These are phyloP conservation scores for Acephala macrosclerotiorum DNA, from an alignment of 2,329 filamentous ascomycete species.

Conservation along the genomic window DNA sequence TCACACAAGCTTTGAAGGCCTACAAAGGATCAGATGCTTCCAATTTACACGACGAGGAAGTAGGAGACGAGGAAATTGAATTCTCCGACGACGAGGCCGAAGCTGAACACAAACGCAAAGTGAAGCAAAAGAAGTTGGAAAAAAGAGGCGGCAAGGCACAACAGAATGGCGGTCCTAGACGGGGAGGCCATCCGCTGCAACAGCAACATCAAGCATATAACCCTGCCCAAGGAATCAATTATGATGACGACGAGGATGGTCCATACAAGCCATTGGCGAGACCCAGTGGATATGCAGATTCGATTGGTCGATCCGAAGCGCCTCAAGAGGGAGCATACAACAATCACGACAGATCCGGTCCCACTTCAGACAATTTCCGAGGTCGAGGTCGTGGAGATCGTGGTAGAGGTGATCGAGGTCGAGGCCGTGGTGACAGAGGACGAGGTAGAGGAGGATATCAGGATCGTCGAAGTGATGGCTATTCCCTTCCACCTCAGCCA, in stretches of 20 bases:
- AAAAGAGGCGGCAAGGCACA: slow-evolving; percentile 60
- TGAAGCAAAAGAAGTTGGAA: slow-evolving; percentile 72
- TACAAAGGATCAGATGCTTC: slow-evolving; percentile 92
- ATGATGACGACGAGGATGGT: slow-evolving; percentile 74
- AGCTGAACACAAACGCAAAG: slow-evolving; percentile 75
- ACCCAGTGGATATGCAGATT: slow-evolving; percentile 66
- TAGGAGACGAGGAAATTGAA: slow-evolving; percentile 84
- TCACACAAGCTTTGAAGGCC: slow-evolving; percentile 81
- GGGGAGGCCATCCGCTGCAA: slow-evolving; percentile 47
- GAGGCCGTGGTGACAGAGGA: slow-evolving; percentile 37
- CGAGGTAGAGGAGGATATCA: slow-evolving; percentile 37
- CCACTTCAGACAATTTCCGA: slow-evolving; percentile 33
- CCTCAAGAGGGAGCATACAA: slow-evolving; percentile 48
- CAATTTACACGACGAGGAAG: slow-evolving; percentile 93
- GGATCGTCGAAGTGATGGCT: slow-evolving; percentile 32
- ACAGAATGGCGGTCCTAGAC: slow-evolving; percentile 47
- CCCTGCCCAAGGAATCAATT: slow-evolving; percentile 60
- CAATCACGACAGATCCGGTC: slow-evolving; percentile 27
- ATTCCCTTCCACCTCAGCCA: slow-evolving; percentile 32
- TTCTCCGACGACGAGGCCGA: slow-evolving; percentile 98
- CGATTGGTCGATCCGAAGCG: slow-evolving; percentile 51
- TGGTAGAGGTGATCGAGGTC: slow-evolving; percentile 35
- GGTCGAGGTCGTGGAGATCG: slow-evolving; percentile 37
- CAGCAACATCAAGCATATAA: slow-evolving; percentile 43
- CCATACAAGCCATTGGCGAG: slow-evolving; percentile 76